phyloP scores from a whole-genome alignment of 2,329 filamentous ascomycete species.

The Alternaria dauci region DNA sequence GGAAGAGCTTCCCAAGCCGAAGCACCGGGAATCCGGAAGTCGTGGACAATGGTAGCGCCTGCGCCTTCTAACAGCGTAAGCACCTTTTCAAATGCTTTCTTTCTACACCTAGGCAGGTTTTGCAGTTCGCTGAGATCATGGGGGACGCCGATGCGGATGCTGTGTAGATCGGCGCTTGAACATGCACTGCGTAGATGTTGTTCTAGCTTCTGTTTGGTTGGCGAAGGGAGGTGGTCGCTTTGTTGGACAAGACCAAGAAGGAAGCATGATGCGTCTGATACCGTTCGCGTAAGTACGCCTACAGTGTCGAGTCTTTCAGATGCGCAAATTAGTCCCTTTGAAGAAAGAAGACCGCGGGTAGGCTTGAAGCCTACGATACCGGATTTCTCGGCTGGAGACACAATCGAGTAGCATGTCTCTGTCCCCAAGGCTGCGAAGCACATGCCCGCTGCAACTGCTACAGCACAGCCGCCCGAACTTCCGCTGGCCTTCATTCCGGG shows the following conservation, averaged over 20 bases:
- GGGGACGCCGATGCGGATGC: constrained; percentile 20
- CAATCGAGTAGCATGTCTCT: constrained; percentile 50
- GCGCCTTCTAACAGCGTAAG: constrained; percentile 11
- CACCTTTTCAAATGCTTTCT: constrained; percentile 6
- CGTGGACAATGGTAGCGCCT: constrained; percentile 24
- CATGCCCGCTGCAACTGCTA: constrained; percentile 65
- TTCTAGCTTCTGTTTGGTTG: background rate
- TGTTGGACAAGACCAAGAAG: constrained; percentile 51
- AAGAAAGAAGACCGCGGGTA: constrained; percentile 62
- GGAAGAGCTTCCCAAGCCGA: constrained; percentile 53
- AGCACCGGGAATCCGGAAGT: constrained; percentile 50
- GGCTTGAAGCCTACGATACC: constrained; percentile 33
- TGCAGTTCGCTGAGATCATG: background rate
- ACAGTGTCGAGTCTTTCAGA: constrained; percentile 61
- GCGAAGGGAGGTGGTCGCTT: background rate
- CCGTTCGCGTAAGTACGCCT: constrained; percentile 61
- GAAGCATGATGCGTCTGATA: constrained; percentile 59
- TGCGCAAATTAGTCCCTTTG: constrained; percentile 67
- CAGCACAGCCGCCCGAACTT: constrained; percentile 67
- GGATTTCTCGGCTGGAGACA: constrained; percentile 27
- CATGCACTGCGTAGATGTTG: constrained; percentile 16
- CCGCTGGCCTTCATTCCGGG: constrained; percentile 67
- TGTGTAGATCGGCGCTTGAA: constrained; percentile 1
- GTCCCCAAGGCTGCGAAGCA: constrained; percentile 65
- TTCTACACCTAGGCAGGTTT: constrained; percentile 1